Base-by-base conservation (phyloP, 2,329 filamentous ascomycete species). In the Curvularia verruculosa region DNA sequence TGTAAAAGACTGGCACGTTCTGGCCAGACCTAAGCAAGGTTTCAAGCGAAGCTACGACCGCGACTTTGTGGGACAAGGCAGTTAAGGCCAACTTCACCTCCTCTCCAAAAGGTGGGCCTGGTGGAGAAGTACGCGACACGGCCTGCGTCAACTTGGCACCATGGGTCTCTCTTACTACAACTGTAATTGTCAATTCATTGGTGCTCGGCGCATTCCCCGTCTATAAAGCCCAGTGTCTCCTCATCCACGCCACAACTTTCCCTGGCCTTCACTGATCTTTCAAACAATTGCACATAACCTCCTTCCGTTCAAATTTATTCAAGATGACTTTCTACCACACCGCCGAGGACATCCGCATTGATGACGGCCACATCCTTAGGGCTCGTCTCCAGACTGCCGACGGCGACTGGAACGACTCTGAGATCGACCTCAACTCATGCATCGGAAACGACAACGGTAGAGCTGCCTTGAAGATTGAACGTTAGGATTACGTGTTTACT, bases 391-490 rank as follows among this genome's bases (percentile, higher is more conserved):
- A 57, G 15, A 77, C 77, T 49, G 74, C 56, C 3, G 70, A 81
- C 5, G 83, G 81, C 40, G 77, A 83, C 0, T 71, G 68, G 50
- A 65, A 78, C 24, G 79, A 85, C 23, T 67, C 78, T 12, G 73
- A 79, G 67, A 67, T 84, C 50, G 75, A 85, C 67, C 79, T 86
- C 57, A 80, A 86, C 74, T 47, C 75, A 2, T 67, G 73, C 65
- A 75, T 86, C 47, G 83, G 84, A 34, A 86, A 86, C 75, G 60
- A 79, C 49, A 67, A 85, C 56, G 84, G 83, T 82, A 49, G 4
- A 19, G 3, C 8, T 26, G 10, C 31, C 28, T 23, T 18, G 18
- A 8, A 31, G n/a, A 7, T n/a, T 5, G 12, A 26, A 15, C 3
- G 10, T 13, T 13, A 12, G n/a, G 28, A 24, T 9, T 5, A 3